Evolutionary conservation across 441 rosid genomes (phyloP).

Genomic region (Eruca vesicaria): DNA sequence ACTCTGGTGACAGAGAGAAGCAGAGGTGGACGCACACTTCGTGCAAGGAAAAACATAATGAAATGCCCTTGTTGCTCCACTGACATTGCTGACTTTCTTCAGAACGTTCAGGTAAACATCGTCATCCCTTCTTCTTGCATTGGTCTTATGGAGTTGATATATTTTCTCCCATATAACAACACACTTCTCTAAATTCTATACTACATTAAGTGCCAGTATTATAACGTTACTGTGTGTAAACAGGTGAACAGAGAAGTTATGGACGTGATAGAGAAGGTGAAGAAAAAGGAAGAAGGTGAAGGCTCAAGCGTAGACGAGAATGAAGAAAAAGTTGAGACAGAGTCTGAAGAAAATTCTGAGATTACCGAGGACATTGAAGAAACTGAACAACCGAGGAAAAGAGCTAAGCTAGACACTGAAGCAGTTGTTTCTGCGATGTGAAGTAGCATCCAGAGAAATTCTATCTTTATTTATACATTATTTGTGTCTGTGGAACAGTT

Average conservation of each 20-base stretch:
- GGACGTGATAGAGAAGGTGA: conserved; percentile 54
- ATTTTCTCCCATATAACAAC: no score
- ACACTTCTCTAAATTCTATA: no score
- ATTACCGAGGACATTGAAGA: not conserved
- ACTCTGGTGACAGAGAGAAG: conserved; percentile 43
- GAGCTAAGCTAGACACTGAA: not conserved
- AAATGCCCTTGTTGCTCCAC: conserved; percentile 63
- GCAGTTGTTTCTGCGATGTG: not conserved
- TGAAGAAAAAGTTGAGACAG: not conserved
- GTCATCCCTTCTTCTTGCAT: not conserved
- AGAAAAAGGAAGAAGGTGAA: conserved; percentile 14
- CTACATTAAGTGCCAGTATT: no score
- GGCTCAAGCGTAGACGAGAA: not conserved
- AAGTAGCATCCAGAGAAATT: not conserved
- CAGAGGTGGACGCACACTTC: conserved; percentile 53
- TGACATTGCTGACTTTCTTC: conserved; percentile 65
- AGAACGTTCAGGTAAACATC: conserved; percentile 50
- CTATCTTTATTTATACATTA: not conserved
- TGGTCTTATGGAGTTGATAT: not conserved
- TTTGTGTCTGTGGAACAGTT: no score
- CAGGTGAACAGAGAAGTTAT: conserved; percentile 64
- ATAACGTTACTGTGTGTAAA: not conserved
- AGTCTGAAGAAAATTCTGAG: not conserved
- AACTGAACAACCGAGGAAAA: conserved; percentile 2
- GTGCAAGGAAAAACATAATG: conserved; percentile 53